A percentile compares a stretch with the other conserved stretches of the same genome.
These are phyloP conservation scores for Cercospora sp. DNA, from an alignment of 2,329 filamentous ascomycete species.

Conservation along the genomic window DNA sequence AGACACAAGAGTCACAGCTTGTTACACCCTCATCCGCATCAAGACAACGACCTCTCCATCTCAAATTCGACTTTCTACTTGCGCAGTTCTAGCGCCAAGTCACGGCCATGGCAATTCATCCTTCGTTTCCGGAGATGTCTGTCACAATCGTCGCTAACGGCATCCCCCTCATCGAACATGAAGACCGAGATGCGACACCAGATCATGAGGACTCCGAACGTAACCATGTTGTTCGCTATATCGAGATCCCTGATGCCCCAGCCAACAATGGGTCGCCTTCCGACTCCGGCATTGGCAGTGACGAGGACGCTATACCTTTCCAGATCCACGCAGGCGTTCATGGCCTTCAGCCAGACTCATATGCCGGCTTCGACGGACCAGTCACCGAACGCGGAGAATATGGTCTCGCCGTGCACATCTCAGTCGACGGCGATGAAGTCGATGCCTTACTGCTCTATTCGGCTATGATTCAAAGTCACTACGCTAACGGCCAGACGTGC, in stretches of 20 bases:
- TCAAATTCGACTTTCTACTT: too few relatives aligned
- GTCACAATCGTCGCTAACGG: neutral
- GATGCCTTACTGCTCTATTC: neutral
- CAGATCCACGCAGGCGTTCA: neutral
- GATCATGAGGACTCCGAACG: neutral
- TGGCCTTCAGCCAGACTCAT: neutral
- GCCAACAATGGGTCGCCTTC: neutral
- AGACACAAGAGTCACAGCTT: too few relatives aligned
- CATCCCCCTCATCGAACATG: neutral
- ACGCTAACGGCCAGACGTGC: conserved; percentile 5
- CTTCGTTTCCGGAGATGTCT: neutral
- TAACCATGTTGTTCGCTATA: neutral
- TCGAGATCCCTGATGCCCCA: neutral
- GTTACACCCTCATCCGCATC: too few relatives aligned
- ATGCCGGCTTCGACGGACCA: neutral
- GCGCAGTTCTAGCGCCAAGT: too few relatives aligned
- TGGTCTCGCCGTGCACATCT: neutral
- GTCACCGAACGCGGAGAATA: neutral
- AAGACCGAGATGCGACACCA: conserved; percentile 3
- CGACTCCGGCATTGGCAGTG: neutral
- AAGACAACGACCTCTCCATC: too few relatives aligned
- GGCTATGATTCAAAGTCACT: neutral
- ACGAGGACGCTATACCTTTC: neutral
- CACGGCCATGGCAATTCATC: neutral
- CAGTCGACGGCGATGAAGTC: conserved; percentile 7